Evolutionary conservation across 2,329 filamentous ascomycete species (phyloP).

Genomic region (Fusarium continuum): DNA sequence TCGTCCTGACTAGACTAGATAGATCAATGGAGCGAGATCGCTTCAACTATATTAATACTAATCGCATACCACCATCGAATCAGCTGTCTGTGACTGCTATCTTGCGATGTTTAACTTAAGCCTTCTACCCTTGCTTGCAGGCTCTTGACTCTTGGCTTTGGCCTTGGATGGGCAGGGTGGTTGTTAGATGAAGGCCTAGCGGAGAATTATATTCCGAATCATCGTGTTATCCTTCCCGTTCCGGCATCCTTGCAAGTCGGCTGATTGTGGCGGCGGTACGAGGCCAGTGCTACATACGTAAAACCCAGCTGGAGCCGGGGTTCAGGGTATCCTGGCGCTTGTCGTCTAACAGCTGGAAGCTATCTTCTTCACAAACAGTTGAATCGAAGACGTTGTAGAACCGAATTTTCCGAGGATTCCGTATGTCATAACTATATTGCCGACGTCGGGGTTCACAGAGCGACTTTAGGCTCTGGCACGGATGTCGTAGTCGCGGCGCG

Average conservation of each 20-base stretch:
- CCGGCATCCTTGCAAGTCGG: constrained; percentile 3
- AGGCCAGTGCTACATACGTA: background rate
- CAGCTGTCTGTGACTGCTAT: background rate
- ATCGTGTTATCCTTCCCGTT: background rate
- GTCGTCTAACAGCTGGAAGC: background rate
- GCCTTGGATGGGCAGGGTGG: background rate
- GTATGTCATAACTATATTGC: background rate
- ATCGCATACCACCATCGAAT: constrained; percentile 33
- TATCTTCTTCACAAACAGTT: background rate
- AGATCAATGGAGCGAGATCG: constrained; percentile 33
- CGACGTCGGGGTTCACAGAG: background rate
- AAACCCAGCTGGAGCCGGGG: background rate
- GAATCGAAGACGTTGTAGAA: background rate
- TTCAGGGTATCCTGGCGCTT: background rate
- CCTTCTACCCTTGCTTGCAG: background rate
- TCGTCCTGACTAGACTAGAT: constrained; percentile 32
- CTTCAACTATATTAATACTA: constrained; percentile 43
- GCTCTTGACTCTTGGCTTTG: background rate
- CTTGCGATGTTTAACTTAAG: background rate
- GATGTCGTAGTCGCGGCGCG: background rate
- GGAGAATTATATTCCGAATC: background rate
- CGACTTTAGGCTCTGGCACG: background rate
- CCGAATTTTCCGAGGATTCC: background rate
- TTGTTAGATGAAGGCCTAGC: background rate
- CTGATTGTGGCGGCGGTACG: constrained; percentile 3